A percentile compares a stretch with the other conserved stretches of the same genome.
phyloP scores from a whole-genome alignment of 169 alveolate species.

The Babesia bigemina region DNA sequence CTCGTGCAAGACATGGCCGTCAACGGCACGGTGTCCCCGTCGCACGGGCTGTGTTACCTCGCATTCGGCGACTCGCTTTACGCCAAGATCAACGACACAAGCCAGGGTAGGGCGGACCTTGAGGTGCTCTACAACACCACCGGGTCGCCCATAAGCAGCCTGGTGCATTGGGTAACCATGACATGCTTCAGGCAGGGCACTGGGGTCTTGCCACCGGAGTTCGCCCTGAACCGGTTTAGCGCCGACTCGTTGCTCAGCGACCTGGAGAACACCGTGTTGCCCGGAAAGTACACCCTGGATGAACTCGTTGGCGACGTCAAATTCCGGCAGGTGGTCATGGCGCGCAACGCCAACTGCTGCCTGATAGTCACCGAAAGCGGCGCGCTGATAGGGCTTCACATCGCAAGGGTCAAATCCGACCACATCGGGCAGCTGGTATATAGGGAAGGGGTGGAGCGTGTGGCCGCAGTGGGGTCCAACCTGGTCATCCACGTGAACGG shows the following conservation, averaged over 20 bases:
- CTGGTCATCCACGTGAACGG: neutral
- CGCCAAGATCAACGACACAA: neutral
- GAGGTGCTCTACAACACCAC: slow-evolving; percentile 2
- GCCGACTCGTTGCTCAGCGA: slow-evolving; percentile 22
- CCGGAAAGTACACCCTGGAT: slow-evolving; percentile 4
- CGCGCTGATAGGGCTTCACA: slow-evolving; percentile 8
- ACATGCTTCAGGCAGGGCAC: slow-evolving; percentile 2
- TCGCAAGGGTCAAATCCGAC: neutral
- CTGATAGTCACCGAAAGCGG: slow-evolving; percentile 14
- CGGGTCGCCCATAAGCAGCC: neutral
- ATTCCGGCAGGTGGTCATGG: slow-evolving; percentile 5
- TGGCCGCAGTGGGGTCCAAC: neutral
- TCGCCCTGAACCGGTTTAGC: slow-evolving; percentile 4
- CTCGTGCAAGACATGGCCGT: slow-evolving; percentile 37
- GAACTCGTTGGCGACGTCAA: neutral
- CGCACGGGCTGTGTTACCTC: slow-evolving; percentile 59
- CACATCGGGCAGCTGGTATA: slow-evolving; percentile 14
- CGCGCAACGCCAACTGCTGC: neutral
- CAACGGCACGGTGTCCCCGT: slow-evolving; percentile 37
- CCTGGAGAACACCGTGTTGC: neutral
- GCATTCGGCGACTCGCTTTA: slow-evolving; percentile 12
- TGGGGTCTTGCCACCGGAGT: neutral
- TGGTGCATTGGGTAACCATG: slow-evolving; percentile 11
- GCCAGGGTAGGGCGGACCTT: neutral
- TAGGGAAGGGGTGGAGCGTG: neutral